phyloP scores from a whole-genome alignment of 2,329 filamentous ascomycete genomes.

The Pyrenophora seminiperda region DNA sequence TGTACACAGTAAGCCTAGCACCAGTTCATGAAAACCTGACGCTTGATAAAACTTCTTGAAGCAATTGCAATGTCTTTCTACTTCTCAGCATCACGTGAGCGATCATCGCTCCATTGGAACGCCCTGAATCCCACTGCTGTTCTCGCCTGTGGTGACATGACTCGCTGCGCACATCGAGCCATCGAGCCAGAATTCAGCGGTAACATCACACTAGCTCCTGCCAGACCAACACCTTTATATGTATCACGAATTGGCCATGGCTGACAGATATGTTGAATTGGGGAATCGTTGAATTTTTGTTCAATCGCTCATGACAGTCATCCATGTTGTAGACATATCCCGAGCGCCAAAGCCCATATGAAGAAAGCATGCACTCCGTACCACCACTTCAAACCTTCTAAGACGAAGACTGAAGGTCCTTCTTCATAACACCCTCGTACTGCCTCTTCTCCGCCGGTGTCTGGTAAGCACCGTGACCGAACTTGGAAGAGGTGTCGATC shows the following conservation, averaged over 20 bases:
- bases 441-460: conserved; percentile 97
- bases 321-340: conserved; percentile 42
- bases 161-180: too few relatives aligned
- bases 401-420: conserved; percentile 72
- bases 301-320: conserved; percentile 41
- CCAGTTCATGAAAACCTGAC: too few relatives aligned
- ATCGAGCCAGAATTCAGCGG: background rate
- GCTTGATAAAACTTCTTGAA: background rate
- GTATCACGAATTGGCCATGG: background rate
- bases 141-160: too few relatives aligned
- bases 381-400: conserved; percentile 49
- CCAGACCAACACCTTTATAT: background rate
- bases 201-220: background rate
- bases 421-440: conserved; percentile 99
- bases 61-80: too few relatives aligned
- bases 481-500: conserved; percentile 99
- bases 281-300: conserved; percentile 48
- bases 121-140: too few relatives aligned
- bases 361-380: conserved; percentile 41
- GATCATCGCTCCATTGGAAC: too few relatives aligned
- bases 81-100: too few relatives aligned
- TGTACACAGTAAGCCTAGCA: too few relatives aligned
- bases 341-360: conserved; percentile 45
- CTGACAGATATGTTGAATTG: conserved; percentile 29
- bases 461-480: conserved; percentile 99